Percentiles rank a stretch among this genome's conserved stretches.
Evolutionary conservation across 164 flowering plant genomes (phyloP).

Genomic region (Warburgia ugandensis): DNA sequence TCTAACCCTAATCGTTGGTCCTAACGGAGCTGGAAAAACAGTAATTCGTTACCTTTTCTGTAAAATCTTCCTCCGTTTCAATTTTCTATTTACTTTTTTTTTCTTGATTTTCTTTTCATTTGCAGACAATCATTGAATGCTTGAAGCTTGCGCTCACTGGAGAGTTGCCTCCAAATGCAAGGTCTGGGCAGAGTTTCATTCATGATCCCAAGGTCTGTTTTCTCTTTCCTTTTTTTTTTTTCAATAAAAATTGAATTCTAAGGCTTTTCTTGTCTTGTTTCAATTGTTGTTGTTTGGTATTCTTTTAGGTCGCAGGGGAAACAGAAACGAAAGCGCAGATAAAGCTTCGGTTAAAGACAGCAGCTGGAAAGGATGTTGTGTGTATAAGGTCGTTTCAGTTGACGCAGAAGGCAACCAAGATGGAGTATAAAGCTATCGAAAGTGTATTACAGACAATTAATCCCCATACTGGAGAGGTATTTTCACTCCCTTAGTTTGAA

Average conservation of each 20-base stretch:
- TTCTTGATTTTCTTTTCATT: not conserved
- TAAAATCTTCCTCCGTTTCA: not conserved
- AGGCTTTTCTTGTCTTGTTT: not conserved
- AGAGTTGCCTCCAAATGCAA: conserved; percentile 93
- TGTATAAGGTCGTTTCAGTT: conserved; percentile 94
- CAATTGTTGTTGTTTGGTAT: not conserved
- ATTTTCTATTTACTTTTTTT: not conserved
- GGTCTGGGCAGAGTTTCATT: conserved; percentile 96
- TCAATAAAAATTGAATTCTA: too few species aligned
- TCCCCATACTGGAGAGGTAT: conserved; percentile 95
- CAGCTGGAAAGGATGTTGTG: conserved; percentile 94
- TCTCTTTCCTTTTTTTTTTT: not conserved
- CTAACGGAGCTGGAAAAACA: conserved; percentile 96
- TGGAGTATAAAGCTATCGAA: conserved; percentile 97
- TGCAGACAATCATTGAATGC: conserved; percentile 91
- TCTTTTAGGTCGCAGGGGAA: conserved; percentile 81
- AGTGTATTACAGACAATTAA: conserved; percentile 92
- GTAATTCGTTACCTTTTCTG: conserved; percentile 18
- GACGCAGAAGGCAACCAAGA: conserved; percentile 89
- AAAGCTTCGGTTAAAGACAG: conserved; percentile 89
- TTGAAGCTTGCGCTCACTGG: conserved; percentile 95
- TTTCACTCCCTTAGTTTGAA: not conserved
- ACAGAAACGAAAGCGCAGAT: conserved; percentile 98
- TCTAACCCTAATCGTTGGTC: conserved; percentile 90
- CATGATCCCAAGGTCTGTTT: conserved; percentile 87